These are phyloP conservation scores for Suillus lakei DNA, from an alignment of 768 basidiomycete species.

Conservation along the genomic window DNA sequence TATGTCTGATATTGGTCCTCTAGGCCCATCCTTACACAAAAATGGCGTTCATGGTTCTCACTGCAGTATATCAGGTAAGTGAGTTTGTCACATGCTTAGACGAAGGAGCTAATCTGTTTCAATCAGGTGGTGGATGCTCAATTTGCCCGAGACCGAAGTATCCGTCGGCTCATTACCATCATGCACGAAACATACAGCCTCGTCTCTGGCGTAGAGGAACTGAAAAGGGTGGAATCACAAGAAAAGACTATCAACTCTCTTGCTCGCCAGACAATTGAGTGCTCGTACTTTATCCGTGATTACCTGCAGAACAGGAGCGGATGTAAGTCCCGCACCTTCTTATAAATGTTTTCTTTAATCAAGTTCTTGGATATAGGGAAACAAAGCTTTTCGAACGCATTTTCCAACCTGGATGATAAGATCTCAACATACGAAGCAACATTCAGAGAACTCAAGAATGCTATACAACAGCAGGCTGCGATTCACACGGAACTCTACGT, in stretches of 20 bases:
- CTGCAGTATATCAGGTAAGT: conserved; percentile 9
- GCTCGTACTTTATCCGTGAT: conserved; percentile 34
- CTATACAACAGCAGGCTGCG: conserved; percentile 5
- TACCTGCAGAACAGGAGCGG: conserved; percentile 26
- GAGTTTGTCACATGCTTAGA: too few relatives aligned
- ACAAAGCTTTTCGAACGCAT: background rate
- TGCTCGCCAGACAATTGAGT: conserved; percentile 31
- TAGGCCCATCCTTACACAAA: conserved; percentile 21
- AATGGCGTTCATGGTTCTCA: conserved; percentile 13
- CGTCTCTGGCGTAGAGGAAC: conserved; percentile 9
- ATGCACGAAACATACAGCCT: conserved; percentile 16
- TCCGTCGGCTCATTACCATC: conserved; percentile 7
- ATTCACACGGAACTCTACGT: conserved; percentile 6
- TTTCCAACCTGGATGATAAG: conserved; percentile 8
- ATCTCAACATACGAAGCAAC: background rate
- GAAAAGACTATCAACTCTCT: conserved; percentile 15
- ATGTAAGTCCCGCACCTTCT: conserved; percentile 17
- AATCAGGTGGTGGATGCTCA: conserved; percentile 11
- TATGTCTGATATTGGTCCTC: background rate
- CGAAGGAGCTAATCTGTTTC: background rate
- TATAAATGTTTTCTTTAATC: background rate
- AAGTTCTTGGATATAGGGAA: background rate
- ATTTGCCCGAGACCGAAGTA: conserved; percentile 4
- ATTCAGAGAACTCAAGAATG: conserved; percentile 7
- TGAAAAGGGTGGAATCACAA: conserved; percentile 12